Base-by-base conservation (phyloP, 2,329 filamentous ascomycete genomes). In the Aspergillus sp. region DNA sequence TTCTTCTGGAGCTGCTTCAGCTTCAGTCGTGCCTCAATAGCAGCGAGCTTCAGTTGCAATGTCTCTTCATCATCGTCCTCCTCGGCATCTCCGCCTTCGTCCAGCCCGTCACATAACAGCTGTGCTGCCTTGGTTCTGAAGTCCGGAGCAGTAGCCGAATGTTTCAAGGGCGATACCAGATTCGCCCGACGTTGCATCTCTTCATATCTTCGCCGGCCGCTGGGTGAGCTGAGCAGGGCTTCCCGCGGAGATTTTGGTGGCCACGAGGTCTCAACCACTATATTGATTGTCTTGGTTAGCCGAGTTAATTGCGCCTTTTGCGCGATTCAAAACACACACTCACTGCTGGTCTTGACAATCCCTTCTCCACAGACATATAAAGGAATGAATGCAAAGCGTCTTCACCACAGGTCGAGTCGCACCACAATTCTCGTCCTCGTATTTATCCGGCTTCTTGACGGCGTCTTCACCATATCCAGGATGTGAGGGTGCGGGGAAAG, bases 21-120 rank as follows among this genome's bases (percentile, higher is more conserved):
- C 76, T 90, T 95, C 56, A 98, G 79, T 63, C 90, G 89, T 7
- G 93, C 92, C 76, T 98, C 89, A 61, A 99, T 96, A 59, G 91
- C 92, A 66, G 93, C 89, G 5, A 98, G 81, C 74, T 96, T 89
- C 64, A 99, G 80, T 72, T 96, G 87, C 38, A 98, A 79, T 1
- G 88, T 96, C 80, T 98, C 93, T 76, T 97, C 94, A 68, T 96
- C 93, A 7, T 96, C 86, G n/a, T 87, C 84, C 8, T 84, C 90
- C 4, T 91, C 89, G 0, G 87, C 83, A 2, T 87, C 84, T 2
- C 87, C 84, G 3, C 82, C 79, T 5, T 77, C 79, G 54, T 79
- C 75, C 52, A 71, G 59, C 22, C 66, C 71, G 46, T 72, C 74
- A 54, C 61, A 71, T 66, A 77, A 60, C n/a, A 75, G 67, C 22